phyloP scores from a whole-genome alignment of 176 grass and related monocot genomes.

The Tillandsia leiboldiana region DNA sequence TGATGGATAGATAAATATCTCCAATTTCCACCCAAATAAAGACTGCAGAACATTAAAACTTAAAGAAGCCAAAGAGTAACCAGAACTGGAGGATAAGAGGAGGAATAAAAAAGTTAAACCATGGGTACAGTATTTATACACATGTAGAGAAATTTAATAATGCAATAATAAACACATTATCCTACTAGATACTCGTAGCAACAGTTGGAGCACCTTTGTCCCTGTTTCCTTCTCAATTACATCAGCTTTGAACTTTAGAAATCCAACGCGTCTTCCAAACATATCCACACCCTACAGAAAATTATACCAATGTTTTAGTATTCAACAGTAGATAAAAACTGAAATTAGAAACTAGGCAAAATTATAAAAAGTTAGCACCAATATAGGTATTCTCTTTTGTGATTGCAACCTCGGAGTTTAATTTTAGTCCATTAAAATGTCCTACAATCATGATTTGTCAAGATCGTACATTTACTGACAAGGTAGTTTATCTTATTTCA shows the following conservation, averaged over 20 bases:
- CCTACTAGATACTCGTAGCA: not conserved
- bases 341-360: not conserved
- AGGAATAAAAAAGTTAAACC: not conserved
- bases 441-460: too few species aligned
- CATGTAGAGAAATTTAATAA: not conserved
- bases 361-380: not conserved
- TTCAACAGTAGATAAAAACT: not conserved
- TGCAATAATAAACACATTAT: too few species aligned
- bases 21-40: not conserved
- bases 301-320: not conserved
- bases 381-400: too few species aligned
- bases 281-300: conserved; percentile 62
- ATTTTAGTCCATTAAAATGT: too few species aligned
- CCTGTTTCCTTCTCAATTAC: conserved; percentile 73
- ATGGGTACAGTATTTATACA: not conserved
- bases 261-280: conserved; percentile 78
- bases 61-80: not conserved
- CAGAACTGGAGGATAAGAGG: not conserved
- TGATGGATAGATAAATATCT: not conserved
- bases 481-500: too few species aligned
- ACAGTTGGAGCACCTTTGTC: conserved; percentile 37
- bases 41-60: not conserved
- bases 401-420: too few species aligned
- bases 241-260: conserved; percentile 91
- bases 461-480: too few species aligned